Base-by-base conservation (phyloP, 306 rosid species). In the Calophaca sinica region DNA sequence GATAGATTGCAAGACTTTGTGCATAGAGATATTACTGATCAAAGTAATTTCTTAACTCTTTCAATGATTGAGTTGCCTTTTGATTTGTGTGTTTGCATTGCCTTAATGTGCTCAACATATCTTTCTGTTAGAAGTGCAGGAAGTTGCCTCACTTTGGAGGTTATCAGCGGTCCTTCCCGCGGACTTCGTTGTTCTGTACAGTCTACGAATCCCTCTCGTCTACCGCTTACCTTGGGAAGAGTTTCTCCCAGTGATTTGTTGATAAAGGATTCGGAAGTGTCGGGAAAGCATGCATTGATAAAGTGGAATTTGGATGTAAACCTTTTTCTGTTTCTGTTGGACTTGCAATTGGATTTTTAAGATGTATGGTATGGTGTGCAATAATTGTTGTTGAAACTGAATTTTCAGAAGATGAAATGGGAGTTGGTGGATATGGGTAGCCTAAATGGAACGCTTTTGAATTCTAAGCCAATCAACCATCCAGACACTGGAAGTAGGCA, bases 351-450 rank as follows among this genome's bases (percentile, higher is more conserved):
- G 67, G 46, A 70, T 69, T 59, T 79, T 81, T 46, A 45, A 49
- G 36, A 36, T 53, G 39, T 42, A 33, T 76, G 61, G 77, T 50
- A n/a, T 64, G 51, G 11, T 64, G 41, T 74, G 57, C 42, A 39
- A 53, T 87, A 60, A 59, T 79, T 72, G n/a, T 79, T 32, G 13
- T 38, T 10, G 4, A 52, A 68, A 58, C 78, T 82, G 73, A 78
- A 74, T 73, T 80, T 85, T 75, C 89, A 96, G 98, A 87, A 59
- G 77, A 77, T 85, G 97, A 96, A 85, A 84, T 96, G 99, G 99
- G 99, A 92, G 88, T 70, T 96, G 84, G 87, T 86, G 54, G 99
- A 96, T 78, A 86, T 92, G 97, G 99, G 99, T 39, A 96, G 99
- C 87, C 81, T 96, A 61, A 96, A 96, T 81, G 99, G 99, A 70